Conservation (phyloP, 495 filamentous ascomycete genomes). For the Cryomyces minteri region DNA sequence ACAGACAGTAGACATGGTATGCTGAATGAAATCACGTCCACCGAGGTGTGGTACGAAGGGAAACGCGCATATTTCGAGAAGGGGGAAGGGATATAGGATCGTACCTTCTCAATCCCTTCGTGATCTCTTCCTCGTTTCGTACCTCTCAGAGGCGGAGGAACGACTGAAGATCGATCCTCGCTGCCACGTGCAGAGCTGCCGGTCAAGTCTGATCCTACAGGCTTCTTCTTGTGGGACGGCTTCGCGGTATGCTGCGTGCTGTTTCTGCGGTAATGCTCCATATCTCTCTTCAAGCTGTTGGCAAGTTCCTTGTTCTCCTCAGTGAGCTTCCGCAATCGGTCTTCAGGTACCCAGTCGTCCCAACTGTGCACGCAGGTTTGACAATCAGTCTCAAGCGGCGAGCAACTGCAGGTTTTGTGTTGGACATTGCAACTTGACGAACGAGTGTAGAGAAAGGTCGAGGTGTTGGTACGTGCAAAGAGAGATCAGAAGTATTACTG, state of each 20-base stretch:
- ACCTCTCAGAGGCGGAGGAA: constrained; percentile 37
- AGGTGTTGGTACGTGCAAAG: too few relatives aligned
- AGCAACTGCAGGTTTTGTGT: too few relatives aligned
- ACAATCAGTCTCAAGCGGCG: too few relatives aligned
- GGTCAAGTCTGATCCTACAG: constrained; percentile 44
- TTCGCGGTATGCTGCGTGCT: constrained; percentile 10
- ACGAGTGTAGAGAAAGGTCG: too few relatives aligned
- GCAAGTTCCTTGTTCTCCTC: constrained; percentile 86
- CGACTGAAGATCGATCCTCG: constrained; percentile 58
- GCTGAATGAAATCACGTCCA: too few relatives aligned
- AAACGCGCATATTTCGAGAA: too few relatives aligned
- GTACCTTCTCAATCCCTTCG: constrained; percentile 63
- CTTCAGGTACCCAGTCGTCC: constrained; percentile 97
- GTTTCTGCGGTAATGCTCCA: constrained; percentile 25
- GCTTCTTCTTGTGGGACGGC: constrained; percentile 38
- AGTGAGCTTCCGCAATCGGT: constrained; percentile 83
- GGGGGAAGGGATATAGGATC: constrained; percentile 14
- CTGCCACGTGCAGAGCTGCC: constrained; percentile 61
- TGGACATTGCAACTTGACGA: too few relatives aligned
- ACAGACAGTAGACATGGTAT: too few relatives aligned
- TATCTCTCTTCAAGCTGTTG: constrained; percentile 39
- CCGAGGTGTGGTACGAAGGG: too few relatives aligned
- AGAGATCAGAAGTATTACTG: not conserved
- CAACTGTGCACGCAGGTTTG: constrained; percentile 31
- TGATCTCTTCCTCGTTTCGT: constrained; percentile 61